These are phyloP conservation scores for Parascedosporium putredinis DNA, from an alignment of 2,329 filamentous ascomycete species.

Conservation along the genomic window DNA sequence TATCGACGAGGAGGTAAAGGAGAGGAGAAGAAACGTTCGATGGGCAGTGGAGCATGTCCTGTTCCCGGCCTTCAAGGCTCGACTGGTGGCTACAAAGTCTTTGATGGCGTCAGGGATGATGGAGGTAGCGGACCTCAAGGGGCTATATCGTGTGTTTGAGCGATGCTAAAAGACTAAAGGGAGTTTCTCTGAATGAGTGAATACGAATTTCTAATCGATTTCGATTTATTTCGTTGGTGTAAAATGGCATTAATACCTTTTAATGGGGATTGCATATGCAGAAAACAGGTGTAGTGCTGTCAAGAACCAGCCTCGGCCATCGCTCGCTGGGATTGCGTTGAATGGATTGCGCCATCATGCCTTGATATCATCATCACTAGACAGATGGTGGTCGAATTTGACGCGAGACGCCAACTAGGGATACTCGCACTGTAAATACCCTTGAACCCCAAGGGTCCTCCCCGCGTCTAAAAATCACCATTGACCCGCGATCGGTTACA, in stretches of 20 bases:
- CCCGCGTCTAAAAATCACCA: too few relatives aligned
- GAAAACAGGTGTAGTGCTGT: too few relatives aligned
- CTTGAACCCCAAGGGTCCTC: too few relatives aligned
- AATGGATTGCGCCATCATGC: neutral
- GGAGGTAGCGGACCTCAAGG: conserved; percentile 86
- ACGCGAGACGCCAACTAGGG: too few relatives aligned
- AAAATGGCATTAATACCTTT: too few relatives aligned
- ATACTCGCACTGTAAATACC: too few relatives aligned
- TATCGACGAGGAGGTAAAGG: conserved; percentile 39
- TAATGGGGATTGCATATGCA: too few relatives aligned
- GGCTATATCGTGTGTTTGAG: conserved; percentile 90
- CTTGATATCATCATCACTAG: neutral
- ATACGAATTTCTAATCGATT: too few relatives aligned
- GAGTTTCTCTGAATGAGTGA: neutral
- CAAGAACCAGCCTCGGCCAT: too few relatives aligned
- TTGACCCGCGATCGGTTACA: too few relatives aligned
- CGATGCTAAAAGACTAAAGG: conserved; percentile 52
- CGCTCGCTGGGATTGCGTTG: neutral
- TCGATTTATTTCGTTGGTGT: too few relatives aligned
- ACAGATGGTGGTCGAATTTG: too few relatives aligned
- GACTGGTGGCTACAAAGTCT: conserved; percentile 70
- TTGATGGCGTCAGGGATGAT: conserved; percentile 66
- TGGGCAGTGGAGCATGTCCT: conserved; percentile 73
- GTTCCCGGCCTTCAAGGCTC: conserved; percentile 78
- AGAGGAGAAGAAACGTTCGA: conserved; percentile 58